Evolutionary conservation across 1,284 basidiomycete species (phyloP), one percentile per base, ranked within the genome.

Genomic region (Uromyces viciae-fabae): DNA sequence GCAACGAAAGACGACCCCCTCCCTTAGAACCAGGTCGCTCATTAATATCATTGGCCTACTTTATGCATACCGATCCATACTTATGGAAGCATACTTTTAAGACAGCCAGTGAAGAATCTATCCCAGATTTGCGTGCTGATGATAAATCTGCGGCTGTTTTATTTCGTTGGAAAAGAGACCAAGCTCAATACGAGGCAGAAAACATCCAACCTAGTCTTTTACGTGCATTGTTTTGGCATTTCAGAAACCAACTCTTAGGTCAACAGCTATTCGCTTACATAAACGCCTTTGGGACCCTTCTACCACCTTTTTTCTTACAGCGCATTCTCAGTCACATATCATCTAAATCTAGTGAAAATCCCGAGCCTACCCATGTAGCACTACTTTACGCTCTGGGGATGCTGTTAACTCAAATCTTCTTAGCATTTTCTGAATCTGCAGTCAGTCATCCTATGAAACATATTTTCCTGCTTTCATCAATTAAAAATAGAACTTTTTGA

Each of bases 331-430:
- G 86, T 71, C 88, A 86, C 84, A 87, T 89, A 60, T 82, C 83
- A 28, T 82, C 84, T 11, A 83, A 85, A 22, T 82, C 82, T 38
- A 81, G 79, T 75, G 84, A 83, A 42, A 83, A 86, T 8, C 84
- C 86, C 0, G 83, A 84, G 58, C 88, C 88, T 0, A 81, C 84
- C 0, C 88, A 89, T 82, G 87, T 89, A 69, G 88, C 88, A 3
- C 84, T 88, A 0, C 85, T 89, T 1, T 90, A 88, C 82, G 87
- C 88, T 2, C 85, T 85, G 22, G 86, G 87, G 80, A 87, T 89
- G 86, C 87, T 87, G 58, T 80, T 86, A 3, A 87, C 87, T 28
- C 88, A 88, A 82, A 82, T 87, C 40, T 82, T 88, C 15, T 77
- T 77, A 52, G 75, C 64, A 7, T 77, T 77, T 33, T 68, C 75